Conservation (phyloP, 106 monocot genomes). For the Triglochin maritima region DNA sequence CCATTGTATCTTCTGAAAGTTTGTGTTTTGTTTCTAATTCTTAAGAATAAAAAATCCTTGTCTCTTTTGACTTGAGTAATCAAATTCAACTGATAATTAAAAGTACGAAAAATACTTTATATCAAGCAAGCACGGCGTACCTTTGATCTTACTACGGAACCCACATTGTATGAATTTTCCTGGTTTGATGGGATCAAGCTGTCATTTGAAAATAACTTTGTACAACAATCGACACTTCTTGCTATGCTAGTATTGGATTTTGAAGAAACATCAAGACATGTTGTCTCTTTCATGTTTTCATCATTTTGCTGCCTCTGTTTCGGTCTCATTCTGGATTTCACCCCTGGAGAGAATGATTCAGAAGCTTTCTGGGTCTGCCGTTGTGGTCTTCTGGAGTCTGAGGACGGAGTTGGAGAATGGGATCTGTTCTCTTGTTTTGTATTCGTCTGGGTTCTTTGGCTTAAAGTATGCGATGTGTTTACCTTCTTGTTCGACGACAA, state of each 20-base stretch:
- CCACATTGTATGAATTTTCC: not conserved
- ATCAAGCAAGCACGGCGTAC: not conserved
- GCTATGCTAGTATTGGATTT: slow-evolving; percentile 1
- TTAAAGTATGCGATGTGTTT: slow-evolving; percentile 11
- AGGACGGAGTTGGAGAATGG: not conserved
- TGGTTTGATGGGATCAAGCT: not conserved
- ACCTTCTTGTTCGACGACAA: slow-evolving; percentile 2
- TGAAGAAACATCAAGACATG: not conserved
- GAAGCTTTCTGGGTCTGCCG: slow-evolving; percentile 1
- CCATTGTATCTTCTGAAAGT: too few relatives aligned
- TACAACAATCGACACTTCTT: not conserved
- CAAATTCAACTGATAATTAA: too few relatives aligned
- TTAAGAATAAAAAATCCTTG: too few relatives aligned
- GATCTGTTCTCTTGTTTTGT: slow-evolving; percentile 12
- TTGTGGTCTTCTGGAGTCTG: not conserved
- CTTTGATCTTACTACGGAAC: slow-evolving; percentile 5
- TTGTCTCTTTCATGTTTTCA: slow-evolving; percentile 2
- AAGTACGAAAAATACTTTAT: too few relatives aligned
- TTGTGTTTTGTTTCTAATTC: too few relatives aligned
- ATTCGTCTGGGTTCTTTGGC: slow-evolving; percentile 16
- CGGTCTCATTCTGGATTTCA: not conserved
- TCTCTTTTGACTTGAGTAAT: too few relatives aligned
- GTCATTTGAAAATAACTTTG: not conserved
- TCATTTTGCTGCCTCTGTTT: not conserved
- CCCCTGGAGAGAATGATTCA: slow-evolving; percentile 14